These are phyloP conservation scores for Malassezia sympodialis DNA, from an alignment of 1,284 basidiomycete species.

Conservation along the genomic window DNA sequence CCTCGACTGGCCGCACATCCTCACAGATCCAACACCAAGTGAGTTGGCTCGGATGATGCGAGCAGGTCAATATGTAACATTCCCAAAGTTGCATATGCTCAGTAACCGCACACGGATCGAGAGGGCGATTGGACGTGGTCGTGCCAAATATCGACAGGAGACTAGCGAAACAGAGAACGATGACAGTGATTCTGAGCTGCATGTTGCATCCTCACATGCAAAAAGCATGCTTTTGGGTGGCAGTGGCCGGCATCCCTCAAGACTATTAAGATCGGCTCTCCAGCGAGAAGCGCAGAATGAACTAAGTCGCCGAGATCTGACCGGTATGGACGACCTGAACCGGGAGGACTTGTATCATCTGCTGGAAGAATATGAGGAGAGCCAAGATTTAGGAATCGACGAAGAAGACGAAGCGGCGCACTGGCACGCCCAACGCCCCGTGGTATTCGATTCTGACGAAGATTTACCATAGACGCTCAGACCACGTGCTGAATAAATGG, in stretches of 20 bases:
- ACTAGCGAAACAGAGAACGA: not conserved
- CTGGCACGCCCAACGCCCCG: not conserved
- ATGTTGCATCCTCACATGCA: not conserved
- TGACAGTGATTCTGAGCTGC: not conserved
- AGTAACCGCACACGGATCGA: slow-evolving; percentile 43
- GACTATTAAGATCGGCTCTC: not conserved
- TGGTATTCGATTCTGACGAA: not conserved
- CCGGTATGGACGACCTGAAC: not conserved
- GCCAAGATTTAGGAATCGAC: not conserved
- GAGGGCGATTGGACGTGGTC: slow-evolving; percentile 32
- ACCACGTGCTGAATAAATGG: not conserved
- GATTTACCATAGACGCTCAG: not conserved
- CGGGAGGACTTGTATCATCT: not conserved
- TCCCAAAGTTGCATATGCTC: slow-evolving; percentile 47
- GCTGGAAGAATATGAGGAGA: not conserved
- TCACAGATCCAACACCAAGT: slow-evolving; percentile 38
- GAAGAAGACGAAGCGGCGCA: not conserved
- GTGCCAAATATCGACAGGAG: not conserved
- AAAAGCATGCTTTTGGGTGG: not conserved
- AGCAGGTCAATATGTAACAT: slow-evolving; percentile 35
- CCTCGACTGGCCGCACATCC: slow-evolving; percentile 41
- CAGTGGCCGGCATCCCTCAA: not conserved
- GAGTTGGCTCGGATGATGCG: slow-evolving; percentile 37
- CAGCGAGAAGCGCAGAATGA: not conserved
- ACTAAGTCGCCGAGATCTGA: not conserved